Base-by-base conservation (phyloP, 2,329 filamentous ascomycete genomes). In the Stemphylium lycopersici region DNA sequence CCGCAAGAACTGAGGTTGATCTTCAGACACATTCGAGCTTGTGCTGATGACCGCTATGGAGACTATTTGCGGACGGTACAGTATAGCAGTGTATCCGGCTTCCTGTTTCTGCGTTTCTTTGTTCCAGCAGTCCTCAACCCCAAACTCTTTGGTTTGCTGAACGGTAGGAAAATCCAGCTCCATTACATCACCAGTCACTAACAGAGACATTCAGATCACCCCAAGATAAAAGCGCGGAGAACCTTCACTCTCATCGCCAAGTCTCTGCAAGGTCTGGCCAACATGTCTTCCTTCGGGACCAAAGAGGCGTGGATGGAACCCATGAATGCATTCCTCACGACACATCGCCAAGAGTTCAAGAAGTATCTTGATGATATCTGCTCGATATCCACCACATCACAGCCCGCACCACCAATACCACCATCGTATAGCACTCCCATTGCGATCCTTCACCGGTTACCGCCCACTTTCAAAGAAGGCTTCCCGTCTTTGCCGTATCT, bases 291-390 rank as follows among this genome's bases (percentile, higher is more conserved):
- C 0, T 97, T 97, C 70, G 93, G 93, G 36, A 93, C 90, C 70
- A 96, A 96, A 72, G 93, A 98, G 75, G 87, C 89, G n/a, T 98
- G 92, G 91, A 97, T 98, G 93, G 93, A 96, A 77, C 92, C 92
- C 0, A 98, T 98, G 93, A 98, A 97, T 70, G 85, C 84, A 38
- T 97, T 97, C 66, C 79, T 98, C 41, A 83, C 82, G 7, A 81
- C 85, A 1, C 88, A 96, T 68, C 86, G 92, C 16, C 83, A 88
- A 65, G 85, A 90, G 34, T 91, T 97, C 75, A 96, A 93, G 72
- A 84, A 88, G 41, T 97, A 93, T 66, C 89, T 97, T 56, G 93
- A 98, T 70, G 83, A 86, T 26, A 85, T 97, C 41, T 97, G 93
- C 78, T 86, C 88, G 7, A 90, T 97, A 48, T 88, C 91, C 1